Base-by-base conservation (phyloP, 139 green algal species). In the Pycnococcus provasolii region DNA sequence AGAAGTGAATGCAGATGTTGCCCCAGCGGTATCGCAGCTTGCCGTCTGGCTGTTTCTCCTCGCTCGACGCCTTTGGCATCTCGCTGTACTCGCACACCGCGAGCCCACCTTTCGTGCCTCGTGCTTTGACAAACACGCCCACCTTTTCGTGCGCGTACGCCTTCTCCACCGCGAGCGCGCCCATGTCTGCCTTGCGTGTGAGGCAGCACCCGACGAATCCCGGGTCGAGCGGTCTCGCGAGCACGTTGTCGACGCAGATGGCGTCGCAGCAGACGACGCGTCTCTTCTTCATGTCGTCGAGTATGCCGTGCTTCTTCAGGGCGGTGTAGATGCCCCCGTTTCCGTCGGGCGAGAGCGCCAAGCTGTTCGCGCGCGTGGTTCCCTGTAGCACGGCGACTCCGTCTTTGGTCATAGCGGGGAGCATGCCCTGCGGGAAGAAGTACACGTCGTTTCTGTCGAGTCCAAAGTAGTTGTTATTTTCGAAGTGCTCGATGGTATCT, bases 1-100 rank as follows among this genome's bases (percentile, higher is more conserved):
- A 96, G 82, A 88, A 94, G 81, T 96, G 91, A 84, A 96, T 90
- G 84, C 91, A 96, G 43, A 96, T 84, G 83, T 97, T 96, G 80
- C 68, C 78, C 87, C 91, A 96, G 73, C 52, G 47, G 64, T 67
- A 79, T 11, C 37, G 11, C 37, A 78, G 72, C 48, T 66, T 39
- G 11, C 73, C 73, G 37, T 77, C 79, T 15, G 39, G 15, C 3
- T 53, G 7, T 37, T 76, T 66, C 45, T 46, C 43, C 15, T 65
- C 43, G n/a, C 53, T 47, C 1, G 58, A 65, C 52, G n/a, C 41
- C 37, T 5, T 42, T 72, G 67, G 67, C 13, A 76, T 15, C 58
- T 76, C 70, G 44, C 65, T 75, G 64, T 76, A 76, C 58, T 76
- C 70, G 15, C 46, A 11, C 2, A 76, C 70, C 42, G 48, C 57